A percentile compares a stretch with the other conserved stretches of the same genome.
Conservation (phyloP, 2,329 filamentous ascomycete genomes). For the Fulvia fulva region DNA sequence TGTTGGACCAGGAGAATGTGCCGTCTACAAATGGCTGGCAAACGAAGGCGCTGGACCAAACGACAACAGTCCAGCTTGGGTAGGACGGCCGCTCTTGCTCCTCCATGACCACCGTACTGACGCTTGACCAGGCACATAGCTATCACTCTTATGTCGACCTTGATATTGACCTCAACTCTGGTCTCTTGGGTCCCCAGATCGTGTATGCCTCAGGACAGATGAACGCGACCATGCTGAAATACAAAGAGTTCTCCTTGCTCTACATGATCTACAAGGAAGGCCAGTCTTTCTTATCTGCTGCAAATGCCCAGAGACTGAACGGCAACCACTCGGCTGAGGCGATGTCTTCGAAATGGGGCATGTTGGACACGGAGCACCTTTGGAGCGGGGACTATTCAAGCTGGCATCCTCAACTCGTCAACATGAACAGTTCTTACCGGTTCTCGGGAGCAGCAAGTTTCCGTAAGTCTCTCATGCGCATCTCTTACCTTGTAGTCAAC, state of each 20-base stretch:
- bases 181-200: slow-evolving; percentile 27
- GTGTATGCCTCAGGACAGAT: slow-evolving; percentile 28
- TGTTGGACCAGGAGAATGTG: slow-evolving; percentile 22
- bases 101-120: neutral
- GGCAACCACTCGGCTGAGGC: neutral
- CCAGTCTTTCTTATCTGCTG: slow-evolving; percentile 24
- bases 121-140: slow-evolving; percentile 9
- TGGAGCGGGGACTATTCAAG: slow-evolving; percentile 17
- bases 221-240: slow-evolving; percentile 24
- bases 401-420: slow-evolving; percentile 24
- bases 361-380: slow-evolving; percentile 5
- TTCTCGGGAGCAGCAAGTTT: slow-evolving; percentile 20
- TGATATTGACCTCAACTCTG: slow-evolving; percentile 24
- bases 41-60: slow-evolving; percentile 14
- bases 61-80: slow-evolving; percentile 10
- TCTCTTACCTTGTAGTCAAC: neutral
- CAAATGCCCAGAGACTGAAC: slow-evolving; percentile 14
- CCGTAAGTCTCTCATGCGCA: neutral
- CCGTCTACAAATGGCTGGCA: slow-evolving; percentile 30
- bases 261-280: slow-evolving; percentile 27
- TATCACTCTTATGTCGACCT: slow-evolving; percentile 32
- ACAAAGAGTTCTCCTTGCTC: slow-evolving; percentile 28
- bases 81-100: neutral
- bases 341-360: neutral
- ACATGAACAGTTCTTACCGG: slow-evolving; percentile 14